These are phyloP conservation scores for Starmerella bacillaris DNA, from an alignment of 805 yeast genomes.

Conservation along the genomic window DNA sequence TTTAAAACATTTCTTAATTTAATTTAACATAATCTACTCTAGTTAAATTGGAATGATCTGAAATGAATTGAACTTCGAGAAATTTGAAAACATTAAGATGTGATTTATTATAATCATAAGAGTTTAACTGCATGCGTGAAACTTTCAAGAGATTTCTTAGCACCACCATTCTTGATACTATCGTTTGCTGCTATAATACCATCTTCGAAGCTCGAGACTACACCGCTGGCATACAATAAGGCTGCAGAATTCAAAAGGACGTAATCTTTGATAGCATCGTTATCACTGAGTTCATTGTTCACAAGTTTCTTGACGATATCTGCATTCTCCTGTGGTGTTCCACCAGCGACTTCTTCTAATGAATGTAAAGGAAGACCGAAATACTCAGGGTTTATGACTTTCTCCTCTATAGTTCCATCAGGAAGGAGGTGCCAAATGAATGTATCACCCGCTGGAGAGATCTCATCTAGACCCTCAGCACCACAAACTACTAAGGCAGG, in stretches of 20 bases:
- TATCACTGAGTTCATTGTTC: constrained; percentile 26
- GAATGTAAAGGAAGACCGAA: constrained; percentile 67
- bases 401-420: constrained; percentile 21
- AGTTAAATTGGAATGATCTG: too few species aligned
- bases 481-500: constrained; percentile 84
- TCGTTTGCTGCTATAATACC: constrained; percentile 62
- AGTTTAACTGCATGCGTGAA: constrained; percentile 5
- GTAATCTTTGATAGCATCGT: constrained; percentile 61
- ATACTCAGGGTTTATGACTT: constrained; percentile 37
- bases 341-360: constrained; percentile 51
- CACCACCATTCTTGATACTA: constrained; percentile 51
- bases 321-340: constrained; percentile 81
- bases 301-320: constrained; percentile 32
- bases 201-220: constrained; percentile 43
- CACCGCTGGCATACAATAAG: constrained; percentile 59
- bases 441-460: constrained; percentile 73
- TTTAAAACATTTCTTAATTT: too few species aligned
- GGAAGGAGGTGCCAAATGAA: constrained; percentile 56
- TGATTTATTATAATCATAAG: too few species aligned
- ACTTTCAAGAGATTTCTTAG: constrained; percentile 36
- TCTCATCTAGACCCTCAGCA: constrained; percentile 77
- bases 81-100: too few species aligned
- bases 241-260: constrained; percentile 84
- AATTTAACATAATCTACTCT: too few species aligned
- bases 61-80: too few species aligned